phyloP scores from a whole-genome alignment of 176 grass and related monocot species.

The Hyparrhenia diplandra region DNA sequence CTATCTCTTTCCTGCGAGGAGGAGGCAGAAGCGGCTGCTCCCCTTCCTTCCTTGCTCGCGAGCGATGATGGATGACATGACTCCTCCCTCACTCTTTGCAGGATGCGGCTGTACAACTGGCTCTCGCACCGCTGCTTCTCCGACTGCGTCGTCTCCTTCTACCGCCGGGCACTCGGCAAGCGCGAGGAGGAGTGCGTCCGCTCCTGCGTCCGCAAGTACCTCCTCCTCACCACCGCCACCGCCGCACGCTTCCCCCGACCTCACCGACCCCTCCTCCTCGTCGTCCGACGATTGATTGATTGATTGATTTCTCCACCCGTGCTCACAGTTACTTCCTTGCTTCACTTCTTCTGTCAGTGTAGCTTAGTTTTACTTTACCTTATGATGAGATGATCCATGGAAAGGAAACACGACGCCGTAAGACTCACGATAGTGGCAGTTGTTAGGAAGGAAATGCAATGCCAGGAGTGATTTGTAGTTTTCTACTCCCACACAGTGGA shows the following conservation, averaged over 20 bases:
- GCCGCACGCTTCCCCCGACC: conserved; percentile 36
- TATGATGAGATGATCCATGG: background rate
- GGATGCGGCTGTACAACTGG: conserved; percentile 47
- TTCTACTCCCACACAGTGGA: background rate
- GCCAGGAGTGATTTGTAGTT: background rate
- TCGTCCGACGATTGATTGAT: background rate
- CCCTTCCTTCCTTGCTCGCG: background rate
- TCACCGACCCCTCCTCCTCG: conserved; percentile 9
- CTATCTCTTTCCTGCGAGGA: background rate
- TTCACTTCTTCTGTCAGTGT: background rate
- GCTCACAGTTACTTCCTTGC: background rate
- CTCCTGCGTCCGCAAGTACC: conserved; percentile 57
- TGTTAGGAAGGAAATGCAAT: background rate
- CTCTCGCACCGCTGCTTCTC: conserved; percentile 55
- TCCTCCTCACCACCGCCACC: conserved; percentile 34
- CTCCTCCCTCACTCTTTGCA: background rate
- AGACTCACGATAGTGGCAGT: background rate
- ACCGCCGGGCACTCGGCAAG: conserved; percentile 54
- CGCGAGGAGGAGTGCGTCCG: conserved; percentile 58
- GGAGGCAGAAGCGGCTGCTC: too few species aligned
- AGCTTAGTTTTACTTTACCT: background rate
- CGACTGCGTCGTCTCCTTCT: conserved; percentile 62
- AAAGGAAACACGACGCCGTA: background rate
- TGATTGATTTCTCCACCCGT: background rate
- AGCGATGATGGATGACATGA: background rate